Percentiles rank a stretch among this genome's conserved stretches.
Conservation (phyloP, 2,329 filamentous ascomycete species). For the Penicillium sp. region DNA sequence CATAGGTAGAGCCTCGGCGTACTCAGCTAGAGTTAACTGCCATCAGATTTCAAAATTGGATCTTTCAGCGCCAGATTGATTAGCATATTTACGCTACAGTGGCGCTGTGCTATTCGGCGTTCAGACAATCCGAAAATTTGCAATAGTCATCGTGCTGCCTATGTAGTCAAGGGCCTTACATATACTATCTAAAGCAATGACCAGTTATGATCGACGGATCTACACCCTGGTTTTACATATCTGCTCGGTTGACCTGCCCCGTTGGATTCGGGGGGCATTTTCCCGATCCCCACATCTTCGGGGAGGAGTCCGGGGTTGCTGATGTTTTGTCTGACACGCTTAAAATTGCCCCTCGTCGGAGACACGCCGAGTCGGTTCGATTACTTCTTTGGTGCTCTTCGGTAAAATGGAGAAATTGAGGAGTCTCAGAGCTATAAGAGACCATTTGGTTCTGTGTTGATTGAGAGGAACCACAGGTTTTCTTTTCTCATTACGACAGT, state of each 20-base stretch:
- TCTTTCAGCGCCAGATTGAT: no score
- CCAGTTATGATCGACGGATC: conserved; percentile 1
- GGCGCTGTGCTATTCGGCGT: not conserved
- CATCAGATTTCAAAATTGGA: no score
- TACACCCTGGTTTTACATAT: not conserved
- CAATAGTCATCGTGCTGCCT: no score
- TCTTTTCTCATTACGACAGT: no score
- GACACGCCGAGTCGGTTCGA: conserved; percentile 4
- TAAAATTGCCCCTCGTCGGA: conserved; percentile 6
- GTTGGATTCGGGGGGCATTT: conserved; percentile 5
- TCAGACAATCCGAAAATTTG: not conserved
- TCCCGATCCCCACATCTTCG: conserved; percentile 11
- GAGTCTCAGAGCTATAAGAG: conserved; percentile 1
- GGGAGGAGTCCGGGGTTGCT: conserved; percentile 7
- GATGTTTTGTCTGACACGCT: conserved; percentile 11
- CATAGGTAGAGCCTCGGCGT: no score
- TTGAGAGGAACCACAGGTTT: no score
- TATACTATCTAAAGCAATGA: not conserved
- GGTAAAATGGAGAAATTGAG: conserved; percentile 7
- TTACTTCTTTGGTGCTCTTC: not conserved
- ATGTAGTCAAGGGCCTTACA: no score
- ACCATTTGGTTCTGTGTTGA: not conserved
- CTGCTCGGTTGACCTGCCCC: conserved; percentile 15
- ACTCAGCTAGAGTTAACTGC: no score
- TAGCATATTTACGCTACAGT: no score